These are phyloP conservation scores for Halophytophthora polymorphica DNA, from an alignment of 352 stramenopile species.

Conservation along the genomic window DNA sequence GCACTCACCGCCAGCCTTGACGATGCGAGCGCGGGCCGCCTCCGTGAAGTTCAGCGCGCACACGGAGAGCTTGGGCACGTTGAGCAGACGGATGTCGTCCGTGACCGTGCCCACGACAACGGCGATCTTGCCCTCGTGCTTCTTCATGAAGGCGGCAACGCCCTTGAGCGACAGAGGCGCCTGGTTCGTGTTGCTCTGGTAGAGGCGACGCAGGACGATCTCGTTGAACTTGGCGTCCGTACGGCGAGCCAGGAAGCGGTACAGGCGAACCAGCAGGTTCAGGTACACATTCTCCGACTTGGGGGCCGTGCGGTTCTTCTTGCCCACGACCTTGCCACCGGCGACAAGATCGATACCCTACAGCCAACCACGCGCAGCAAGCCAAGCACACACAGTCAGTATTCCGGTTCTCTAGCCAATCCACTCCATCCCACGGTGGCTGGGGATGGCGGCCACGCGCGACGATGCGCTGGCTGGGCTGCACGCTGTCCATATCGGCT, in stretches of 20 bases:
- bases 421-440: not conserved
- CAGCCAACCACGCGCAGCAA: constrained; percentile 11
- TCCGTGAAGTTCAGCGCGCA: constrained; percentile 98
- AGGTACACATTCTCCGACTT: constrained; percentile 99
- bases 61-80: constrained; percentile 95
- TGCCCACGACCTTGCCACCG: constrained; percentile 96
- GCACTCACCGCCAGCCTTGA: constrained; percentile 97
- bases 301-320: constrained; percentile 97
- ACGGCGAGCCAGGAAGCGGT: constrained; percentile 97
- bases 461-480: no score
- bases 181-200: constrained; percentile 99
- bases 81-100: constrained; percentile 97
- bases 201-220: constrained; percentile 98
- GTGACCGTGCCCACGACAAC: constrained; percentile 99
- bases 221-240: constrained; percentile 99
- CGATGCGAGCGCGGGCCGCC: constrained; percentile 95
- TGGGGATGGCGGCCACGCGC: no score
- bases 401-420: not conserved
- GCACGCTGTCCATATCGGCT: no score
- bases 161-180: constrained; percentile 96
- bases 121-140: constrained; percentile 98
- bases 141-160: constrained; percentile 97
- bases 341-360: constrained; percentile 99
- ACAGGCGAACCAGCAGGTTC: constrained; percentile 96
- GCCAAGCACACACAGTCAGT: constrained; percentile 16